These are phyloP conservation scores for Thielaviopsis cerberus DNA, from an alignment of 2,329 filamentous ascomycete species.

Conservation along the genomic window DNA sequence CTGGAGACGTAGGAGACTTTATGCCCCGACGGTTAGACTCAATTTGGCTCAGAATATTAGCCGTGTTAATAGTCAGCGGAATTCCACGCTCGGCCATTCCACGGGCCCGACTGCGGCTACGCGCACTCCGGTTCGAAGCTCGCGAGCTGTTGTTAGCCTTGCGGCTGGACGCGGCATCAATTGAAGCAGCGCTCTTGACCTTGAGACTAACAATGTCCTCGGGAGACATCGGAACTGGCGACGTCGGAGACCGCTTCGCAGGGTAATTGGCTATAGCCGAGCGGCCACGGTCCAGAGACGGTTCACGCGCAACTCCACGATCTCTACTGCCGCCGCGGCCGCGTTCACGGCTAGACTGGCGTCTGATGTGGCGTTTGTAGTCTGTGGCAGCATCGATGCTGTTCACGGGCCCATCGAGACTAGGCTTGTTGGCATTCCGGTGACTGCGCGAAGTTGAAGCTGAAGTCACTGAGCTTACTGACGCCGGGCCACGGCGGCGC, in stretches of 20 bases:
- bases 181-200: conserved; percentile 14
- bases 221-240: conserved; percentile 83
- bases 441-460: conserved; percentile 33
- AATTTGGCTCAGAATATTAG: conserved; percentile 18
- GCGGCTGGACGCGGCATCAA: conserved; percentile 11
- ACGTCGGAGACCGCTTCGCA: conserved; percentile 72
- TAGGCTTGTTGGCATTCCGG: conserved; percentile 36
- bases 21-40: background rate
- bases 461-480: conserved; percentile 40
- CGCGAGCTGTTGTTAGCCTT: conserved; percentile 19
- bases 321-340: conserved; percentile 17
- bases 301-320: conserved; percentile 32
- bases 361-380: conserved; percentile 21
- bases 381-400: conserved; percentile 63
- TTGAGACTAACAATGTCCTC: conserved; percentile 53
- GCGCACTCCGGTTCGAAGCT: conserved; percentile 25
- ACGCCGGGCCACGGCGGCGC: conserved; percentile 31
- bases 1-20: conserved; percentile 5
- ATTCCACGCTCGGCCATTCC: conserved; percentile 18
- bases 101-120: background rate
- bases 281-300: conserved; percentile 53
- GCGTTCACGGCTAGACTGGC: background rate
- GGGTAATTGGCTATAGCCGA: conserved; percentile 43
- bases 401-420: conserved; percentile 68
- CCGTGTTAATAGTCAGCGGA: conserved; percentile 42